phyloP scores from a whole-genome alignment of 495 filamentous ascomycete species.

The Neurospora sp. region DNA sequence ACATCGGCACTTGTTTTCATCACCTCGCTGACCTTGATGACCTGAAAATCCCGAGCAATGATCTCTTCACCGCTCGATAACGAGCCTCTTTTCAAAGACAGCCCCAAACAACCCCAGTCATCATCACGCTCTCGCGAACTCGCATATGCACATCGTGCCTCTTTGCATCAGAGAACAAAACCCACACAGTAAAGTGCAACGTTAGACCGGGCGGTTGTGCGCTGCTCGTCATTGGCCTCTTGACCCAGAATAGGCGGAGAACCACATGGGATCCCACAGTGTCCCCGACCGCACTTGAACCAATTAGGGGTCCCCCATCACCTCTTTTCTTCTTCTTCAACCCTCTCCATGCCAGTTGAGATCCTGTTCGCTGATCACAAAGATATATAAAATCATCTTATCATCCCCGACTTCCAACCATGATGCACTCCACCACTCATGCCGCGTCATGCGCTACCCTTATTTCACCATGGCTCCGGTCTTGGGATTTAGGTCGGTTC shows the following conservation, averaged over 20 bases:
- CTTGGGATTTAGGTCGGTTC: neutral
- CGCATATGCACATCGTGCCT: neutral
- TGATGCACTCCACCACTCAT: neutral
- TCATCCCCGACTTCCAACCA: neutral
- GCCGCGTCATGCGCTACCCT: neutral
- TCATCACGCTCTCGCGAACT: neutral
- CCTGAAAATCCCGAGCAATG: neutral
- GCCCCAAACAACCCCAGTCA: neutral
- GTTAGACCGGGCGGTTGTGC: neutral
- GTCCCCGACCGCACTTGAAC: neutral
- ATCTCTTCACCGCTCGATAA: neutral
- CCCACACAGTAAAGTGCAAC: neutral
- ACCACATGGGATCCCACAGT: neutral
- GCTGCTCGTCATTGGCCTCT: neutral
- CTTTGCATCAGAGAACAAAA: neutral
- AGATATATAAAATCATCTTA: neutral
- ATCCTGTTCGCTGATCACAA: neutral
- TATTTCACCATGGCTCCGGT: neutral
- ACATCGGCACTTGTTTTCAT: neutral
- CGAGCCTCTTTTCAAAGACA: neutral
- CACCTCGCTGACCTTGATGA: neutral
- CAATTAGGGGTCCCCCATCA: neutral
- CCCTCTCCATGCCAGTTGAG: neutral
- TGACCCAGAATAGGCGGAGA: neutral
- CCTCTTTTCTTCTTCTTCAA: neutral